These are phyloP conservation scores for Trypanosoma brucei DNA, from an alignment of 208 protist genomes.

Conservation along the genomic window DNA sequence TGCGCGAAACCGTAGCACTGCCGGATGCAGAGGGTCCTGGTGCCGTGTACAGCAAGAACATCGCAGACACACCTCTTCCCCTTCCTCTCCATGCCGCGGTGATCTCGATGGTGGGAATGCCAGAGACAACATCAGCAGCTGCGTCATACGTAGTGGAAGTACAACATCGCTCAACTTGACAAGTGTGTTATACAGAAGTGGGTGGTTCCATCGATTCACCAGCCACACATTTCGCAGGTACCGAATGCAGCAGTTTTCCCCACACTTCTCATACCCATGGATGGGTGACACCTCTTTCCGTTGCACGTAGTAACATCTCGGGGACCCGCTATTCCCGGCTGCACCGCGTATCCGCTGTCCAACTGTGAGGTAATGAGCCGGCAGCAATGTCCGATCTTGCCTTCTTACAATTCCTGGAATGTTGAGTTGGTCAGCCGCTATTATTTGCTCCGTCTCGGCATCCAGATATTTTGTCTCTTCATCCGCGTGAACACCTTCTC, in stretches of 20 bases:
- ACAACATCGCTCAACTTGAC: constrained; percentile 15
- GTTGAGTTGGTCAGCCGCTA: constrained; percentile 13
- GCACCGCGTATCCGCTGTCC: constrained; percentile 44
- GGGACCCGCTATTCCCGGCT: neutral
- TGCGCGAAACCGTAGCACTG: constrained; percentile 27
- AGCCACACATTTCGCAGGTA: constrained; percentile 52
- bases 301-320: constrained; percentile 46
- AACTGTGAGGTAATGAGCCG: constrained; percentile 67
- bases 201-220: constrained; percentile 54
- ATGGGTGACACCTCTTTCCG: constrained; percentile 33
- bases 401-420: constrained; percentile 4
- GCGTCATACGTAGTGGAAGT: constrained; percentile 6
- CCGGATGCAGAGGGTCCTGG: constrained; percentile 40
- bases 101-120: no score
- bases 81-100: neutral
- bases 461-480: constrained; percentile 45
- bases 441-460: constrained; percentile 21
- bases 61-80: constrained; percentile 2
- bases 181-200: constrained; percentile 23
- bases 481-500: neutral
- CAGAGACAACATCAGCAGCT: neutral
- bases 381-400: constrained; percentile 17
- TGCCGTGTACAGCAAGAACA: constrained; percentile 57
- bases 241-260: constrained; percentile 4
- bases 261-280: neutral